These are phyloP conservation scores for Globisporangium takayamanum DNA, from an alignment of 352 stramenopile species.

Conservation along the genomic window DNA sequence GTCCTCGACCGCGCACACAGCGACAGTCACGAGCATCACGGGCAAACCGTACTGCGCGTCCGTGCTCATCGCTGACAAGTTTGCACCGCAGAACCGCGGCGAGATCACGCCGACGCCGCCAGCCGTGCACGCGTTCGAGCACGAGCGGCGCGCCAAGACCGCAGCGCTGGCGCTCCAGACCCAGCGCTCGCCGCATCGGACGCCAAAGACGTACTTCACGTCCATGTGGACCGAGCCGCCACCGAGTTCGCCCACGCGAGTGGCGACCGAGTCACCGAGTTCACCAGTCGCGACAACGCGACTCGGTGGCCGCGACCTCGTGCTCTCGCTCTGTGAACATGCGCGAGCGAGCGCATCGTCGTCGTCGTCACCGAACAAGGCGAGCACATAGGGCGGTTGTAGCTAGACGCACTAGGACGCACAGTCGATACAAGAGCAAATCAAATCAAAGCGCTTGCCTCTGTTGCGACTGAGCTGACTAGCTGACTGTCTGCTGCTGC, in stretches of 20 bases:
- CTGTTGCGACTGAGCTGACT: too few species aligned
- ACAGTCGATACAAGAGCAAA: too few species aligned
- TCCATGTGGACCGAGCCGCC: slow-evolving; percentile 47
- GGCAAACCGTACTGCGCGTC: slow-evolving; percentile 26
- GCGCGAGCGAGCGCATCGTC: background rate
- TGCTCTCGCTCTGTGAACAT: slow-evolving; percentile 9
- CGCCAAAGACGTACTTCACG: slow-evolving; percentile 47
- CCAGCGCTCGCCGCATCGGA: slow-evolving; percentile 25
- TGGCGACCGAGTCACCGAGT: background rate
- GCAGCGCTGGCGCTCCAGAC: slow-evolving; percentile 19
- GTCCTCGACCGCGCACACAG: slow-evolving; percentile 40
- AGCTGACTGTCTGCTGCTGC: too few species aligned
- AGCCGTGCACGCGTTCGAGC: slow-evolving; percentile 14
- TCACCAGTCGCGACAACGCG: background rate
- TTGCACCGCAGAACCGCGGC: slow-evolving; percentile 14
- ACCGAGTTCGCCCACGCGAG: background rate
- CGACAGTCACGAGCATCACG: slow-evolving; percentile 39
- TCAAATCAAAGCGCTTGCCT: background rate
- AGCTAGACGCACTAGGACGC: too few species aligned
- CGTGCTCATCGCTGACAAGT: slow-evolving; percentile 39
- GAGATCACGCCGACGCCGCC: slow-evolving; percentile 7
- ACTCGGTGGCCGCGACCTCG: slow-evolving; percentile 11
- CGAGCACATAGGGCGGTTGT: too few species aligned
- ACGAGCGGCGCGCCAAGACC: slow-evolving; percentile 41
- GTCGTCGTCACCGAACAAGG: background rate